Evolutionary conservation across 768 basidiomycete species (phyloP).

Genomic region (Phaffia australis): DNA sequence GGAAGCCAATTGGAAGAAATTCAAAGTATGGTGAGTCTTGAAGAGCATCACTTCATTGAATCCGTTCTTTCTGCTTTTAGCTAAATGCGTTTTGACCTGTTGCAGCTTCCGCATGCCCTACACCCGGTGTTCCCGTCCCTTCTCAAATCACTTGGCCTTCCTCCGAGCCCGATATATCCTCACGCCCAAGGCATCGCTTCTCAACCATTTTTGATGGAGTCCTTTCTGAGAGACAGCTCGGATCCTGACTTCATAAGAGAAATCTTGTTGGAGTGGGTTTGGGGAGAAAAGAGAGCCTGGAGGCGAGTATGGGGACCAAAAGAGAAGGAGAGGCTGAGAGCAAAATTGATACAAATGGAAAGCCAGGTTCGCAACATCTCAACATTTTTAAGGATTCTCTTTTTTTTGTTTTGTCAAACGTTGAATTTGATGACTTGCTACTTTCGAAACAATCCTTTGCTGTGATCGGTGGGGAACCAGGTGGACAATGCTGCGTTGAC

Average conservation of each 20-base stretch:
- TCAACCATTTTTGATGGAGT: not conserved
- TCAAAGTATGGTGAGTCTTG: conserved; percentile 6
- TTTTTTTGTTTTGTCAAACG: not conserved
- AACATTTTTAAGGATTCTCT: not conserved
- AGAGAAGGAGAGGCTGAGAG: conserved; percentile 4
- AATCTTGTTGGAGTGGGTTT: conserved; percentile 17
- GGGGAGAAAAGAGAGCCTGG: conserved; percentile 3
- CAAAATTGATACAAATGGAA: conserved; percentile 10
- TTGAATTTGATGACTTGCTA: not conserved
- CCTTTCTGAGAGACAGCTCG: not conserved
- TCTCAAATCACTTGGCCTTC: not conserved
- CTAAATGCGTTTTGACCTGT: too few relatives aligned
- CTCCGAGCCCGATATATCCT: not conserved
- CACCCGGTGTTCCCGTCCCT: conserved; percentile 1
- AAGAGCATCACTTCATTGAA: not conserved
- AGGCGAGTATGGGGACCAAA: conserved; percentile 6
- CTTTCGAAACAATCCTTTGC: not conserved
- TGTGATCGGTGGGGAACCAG: too few relatives aligned
- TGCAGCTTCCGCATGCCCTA: conserved; percentile 4
- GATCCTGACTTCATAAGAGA: conserved; percentile 14
- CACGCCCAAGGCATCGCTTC: conserved; percentile 15
- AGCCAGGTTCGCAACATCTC: not conserved
- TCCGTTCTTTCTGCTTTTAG: not conserved
- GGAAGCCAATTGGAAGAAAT: conserved; percentile 18
- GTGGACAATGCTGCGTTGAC: too few relatives aligned